phyloP scores from a whole-genome alignment of 257 asterid genomes.

The Echium plantagineum region DNA sequence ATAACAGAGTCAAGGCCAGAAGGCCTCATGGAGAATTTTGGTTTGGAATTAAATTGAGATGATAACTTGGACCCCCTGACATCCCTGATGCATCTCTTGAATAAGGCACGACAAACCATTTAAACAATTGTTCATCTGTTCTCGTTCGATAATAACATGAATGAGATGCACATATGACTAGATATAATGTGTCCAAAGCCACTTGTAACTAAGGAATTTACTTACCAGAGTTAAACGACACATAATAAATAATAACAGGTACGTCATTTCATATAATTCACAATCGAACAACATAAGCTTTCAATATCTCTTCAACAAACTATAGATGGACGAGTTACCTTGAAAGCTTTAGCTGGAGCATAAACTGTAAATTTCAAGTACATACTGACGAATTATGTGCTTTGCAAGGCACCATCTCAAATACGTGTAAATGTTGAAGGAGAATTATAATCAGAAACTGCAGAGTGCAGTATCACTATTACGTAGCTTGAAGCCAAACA shows the following conservation, averaged over 20 bases:
- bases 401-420: constrained; percentile 20
- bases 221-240: not conserved
- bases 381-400: constrained; percentile 20
- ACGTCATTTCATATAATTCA: not conserved
- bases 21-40: too few relatives aligned
- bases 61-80: too few relatives aligned
- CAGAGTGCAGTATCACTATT: constrained; percentile 34
- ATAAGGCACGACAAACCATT: too few relatives aligned
- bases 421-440: constrained; percentile 24
- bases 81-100: too few relatives aligned
- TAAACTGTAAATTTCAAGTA: not conserved
- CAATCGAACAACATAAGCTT: not conserved
- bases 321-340: not conserved
- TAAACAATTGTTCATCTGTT: too few relatives aligned
- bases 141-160: too few relatives aligned
- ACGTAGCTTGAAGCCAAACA: constrained; percentile 91
- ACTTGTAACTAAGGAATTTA: too few relatives aligned
- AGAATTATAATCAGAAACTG: constrained; percentile 21
- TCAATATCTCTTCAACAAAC: not conserved
- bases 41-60: too few relatives aligned
- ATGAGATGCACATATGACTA: too few relatives aligned
- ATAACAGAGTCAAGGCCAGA: too few relatives aligned
- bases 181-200: too few relatives aligned
- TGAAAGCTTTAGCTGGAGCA: too few relatives aligned
- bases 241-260: not conserved